Conservation (phyloP, 1,284 basidiomycete species). For the Austroboletus rostrupii region DNA sequence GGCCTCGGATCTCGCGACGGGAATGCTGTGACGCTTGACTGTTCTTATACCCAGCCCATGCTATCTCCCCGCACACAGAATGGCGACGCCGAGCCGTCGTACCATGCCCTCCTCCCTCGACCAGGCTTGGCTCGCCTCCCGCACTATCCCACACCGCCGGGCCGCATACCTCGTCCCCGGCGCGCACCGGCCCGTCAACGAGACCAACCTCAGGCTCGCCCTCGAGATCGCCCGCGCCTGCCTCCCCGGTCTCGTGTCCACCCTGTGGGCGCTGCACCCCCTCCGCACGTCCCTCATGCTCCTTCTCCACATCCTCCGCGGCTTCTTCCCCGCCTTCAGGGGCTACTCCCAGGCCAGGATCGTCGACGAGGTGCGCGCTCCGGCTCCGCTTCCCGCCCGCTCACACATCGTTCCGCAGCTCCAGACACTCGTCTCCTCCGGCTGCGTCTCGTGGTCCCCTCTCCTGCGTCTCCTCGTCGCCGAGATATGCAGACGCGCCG, state of each 20-base stretch:
- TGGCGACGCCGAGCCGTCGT: constrained; percentile 6
- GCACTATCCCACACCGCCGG: constrained; percentile 42
- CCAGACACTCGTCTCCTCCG: constrained; percentile 60
- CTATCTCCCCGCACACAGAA: not conserved
- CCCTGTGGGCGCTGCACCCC: constrained; percentile 66
- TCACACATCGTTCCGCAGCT: constrained; percentile 41
- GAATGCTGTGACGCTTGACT: constrained; percentile 30
- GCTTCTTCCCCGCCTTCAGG: constrained; percentile 72
- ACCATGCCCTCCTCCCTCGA: constrained; percentile 35
- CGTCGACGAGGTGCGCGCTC: constrained; percentile 64
- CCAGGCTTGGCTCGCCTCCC: constrained; percentile 63
- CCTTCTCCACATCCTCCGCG: constrained; percentile 62
- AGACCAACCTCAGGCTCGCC: constrained; percentile 54
- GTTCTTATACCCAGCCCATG: constrained; percentile 30
- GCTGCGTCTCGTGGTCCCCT: constrained; percentile 60
- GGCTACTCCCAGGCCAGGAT: constrained; percentile 81
- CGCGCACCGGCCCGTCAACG: constrained; percentile 56
- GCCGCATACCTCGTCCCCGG: constrained; percentile 56
- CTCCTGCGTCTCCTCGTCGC: constrained; percentile 51
- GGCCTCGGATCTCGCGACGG: constrained; percentile 37
- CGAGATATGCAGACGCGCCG: constrained; percentile 59
- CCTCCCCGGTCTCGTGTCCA: constrained; percentile 50
- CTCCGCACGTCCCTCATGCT: constrained; percentile 63
- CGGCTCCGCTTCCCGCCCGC: not conserved
- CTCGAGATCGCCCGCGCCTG: constrained; percentile 50